These are phyloP conservation scores for Avena sativa DNA, from an alignment of 176 grass and related monocot species.

Conservation along the genomic window DNA sequence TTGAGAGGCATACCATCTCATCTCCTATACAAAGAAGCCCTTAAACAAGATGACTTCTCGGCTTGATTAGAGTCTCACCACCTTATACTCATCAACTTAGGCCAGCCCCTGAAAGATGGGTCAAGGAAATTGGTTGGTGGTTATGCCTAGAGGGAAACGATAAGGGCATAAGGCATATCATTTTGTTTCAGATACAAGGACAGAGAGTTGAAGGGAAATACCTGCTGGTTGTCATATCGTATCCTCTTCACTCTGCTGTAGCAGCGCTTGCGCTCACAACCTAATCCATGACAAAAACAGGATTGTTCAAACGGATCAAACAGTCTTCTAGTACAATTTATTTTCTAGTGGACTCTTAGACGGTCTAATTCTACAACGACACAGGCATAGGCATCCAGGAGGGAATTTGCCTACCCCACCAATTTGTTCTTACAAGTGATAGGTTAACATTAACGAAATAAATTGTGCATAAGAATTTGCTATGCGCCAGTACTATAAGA, in stretches of 20 bases:
- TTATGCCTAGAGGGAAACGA: background rate
- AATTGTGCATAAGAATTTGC: background rate
- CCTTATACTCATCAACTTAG: background rate
- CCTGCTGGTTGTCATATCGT: background rate
- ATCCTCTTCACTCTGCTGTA: conserved; percentile 38
- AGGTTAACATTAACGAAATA: conserved; percentile 3
- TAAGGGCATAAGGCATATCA: background rate
- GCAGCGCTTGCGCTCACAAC: conserved; percentile 42
- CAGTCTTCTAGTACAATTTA: background rate
- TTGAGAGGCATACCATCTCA: conserved; percentile 10
- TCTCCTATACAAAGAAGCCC: conserved; percentile 35
- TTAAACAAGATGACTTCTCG: conserved; percentile 18
- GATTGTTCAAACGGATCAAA: conserved; percentile 8
- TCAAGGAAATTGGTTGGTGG: conserved; percentile 17
- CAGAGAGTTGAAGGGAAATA: conserved; percentile 1
- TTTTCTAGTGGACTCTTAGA: background rate
- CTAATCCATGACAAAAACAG: conserved; percentile 31
- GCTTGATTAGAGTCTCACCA: background rate
- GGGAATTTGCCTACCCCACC: background rate
- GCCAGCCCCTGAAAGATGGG: background rate
- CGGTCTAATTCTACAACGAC: background rate
- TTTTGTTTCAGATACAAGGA: background rate
- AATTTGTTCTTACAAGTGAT: background rate
- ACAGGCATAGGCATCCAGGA: background rate
- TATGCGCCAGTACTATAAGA: background rate